These are phyloP conservation scores for Micromonas pusilla DNA, from an alignment of 139 green algal species.

Conservation along the genomic window DNA sequence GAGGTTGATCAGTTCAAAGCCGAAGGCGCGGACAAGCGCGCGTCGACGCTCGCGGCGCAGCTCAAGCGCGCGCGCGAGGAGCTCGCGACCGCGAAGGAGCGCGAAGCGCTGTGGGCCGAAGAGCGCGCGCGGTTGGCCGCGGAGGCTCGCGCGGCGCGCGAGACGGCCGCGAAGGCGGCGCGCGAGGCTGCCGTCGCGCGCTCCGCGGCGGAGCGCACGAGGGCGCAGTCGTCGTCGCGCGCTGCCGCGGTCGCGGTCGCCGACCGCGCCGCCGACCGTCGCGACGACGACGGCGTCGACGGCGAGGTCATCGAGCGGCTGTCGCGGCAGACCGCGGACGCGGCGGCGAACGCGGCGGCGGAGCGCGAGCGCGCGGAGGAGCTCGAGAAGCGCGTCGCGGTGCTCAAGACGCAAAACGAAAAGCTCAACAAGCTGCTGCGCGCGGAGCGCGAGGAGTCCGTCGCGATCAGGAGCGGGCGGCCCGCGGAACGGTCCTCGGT, in stretches of 20 bases:
- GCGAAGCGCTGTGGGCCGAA: slow-evolving; percentile 44
- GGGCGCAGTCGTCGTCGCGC: slow-evolving; percentile 37
- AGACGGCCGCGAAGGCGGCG: no score
- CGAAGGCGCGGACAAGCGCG: not conserved
- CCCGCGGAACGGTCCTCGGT: not conserved
- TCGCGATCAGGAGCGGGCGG: not conserved
- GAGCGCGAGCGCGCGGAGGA: slow-evolving; percentile 29
- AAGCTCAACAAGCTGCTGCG: not conserved
- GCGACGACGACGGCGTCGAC: not conserved
- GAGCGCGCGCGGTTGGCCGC: no score
- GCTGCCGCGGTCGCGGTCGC: no score
- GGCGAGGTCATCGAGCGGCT: no score
- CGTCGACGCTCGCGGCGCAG: not conserved
- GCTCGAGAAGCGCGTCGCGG: slow-evolving; percentile 20
- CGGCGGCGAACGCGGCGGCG: not conserved
- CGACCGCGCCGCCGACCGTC: not conserved
- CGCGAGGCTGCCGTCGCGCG: no score
- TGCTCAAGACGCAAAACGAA: not conserved
- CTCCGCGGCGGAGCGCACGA: no score
- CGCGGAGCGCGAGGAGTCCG: not conserved
- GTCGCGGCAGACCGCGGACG: not conserved
- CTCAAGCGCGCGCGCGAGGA: not conserved
- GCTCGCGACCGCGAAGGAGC: not conserved
- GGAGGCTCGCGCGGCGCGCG: no score
- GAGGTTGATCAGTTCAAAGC: not conserved